Evolutionary conservation across 192 early-diverging fungal species (phyloP).

Genomic region (Backusella tuberculispora): DNA sequence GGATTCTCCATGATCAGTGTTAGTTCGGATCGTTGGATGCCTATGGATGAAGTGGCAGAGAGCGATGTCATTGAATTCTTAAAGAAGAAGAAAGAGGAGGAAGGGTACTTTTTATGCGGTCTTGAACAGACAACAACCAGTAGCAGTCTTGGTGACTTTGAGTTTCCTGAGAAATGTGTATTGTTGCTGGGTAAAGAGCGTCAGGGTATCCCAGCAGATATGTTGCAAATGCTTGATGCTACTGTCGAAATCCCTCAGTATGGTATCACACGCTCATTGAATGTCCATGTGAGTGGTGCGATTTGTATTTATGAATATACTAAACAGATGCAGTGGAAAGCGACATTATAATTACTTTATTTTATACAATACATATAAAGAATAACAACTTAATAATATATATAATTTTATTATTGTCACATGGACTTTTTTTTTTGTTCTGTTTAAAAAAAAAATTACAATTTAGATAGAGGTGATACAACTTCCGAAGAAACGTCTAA

Average conservation of each 20-base stretch:
- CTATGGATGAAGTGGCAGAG: slow-evolving; percentile 51
- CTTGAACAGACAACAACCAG: slow-evolving; percentile 65
- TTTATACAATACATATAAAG: not conserved
- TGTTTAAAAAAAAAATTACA: not conserved
- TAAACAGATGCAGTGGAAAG: slow-evolving; percentile 44
- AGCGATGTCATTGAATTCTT: slow-evolving; percentile 48
- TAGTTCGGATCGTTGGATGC: slow-evolving; percentile 65
- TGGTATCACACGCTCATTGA: slow-evolving; percentile 58
- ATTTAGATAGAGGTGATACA: slow-evolving; percentile 39
- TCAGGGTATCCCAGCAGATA: slow-evolving; percentile 54
- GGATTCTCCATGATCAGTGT: slow-evolving; percentile 54
- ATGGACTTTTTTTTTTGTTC: not conserved
- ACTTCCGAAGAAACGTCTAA: slow-evolving; percentile 43
- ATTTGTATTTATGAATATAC: slow-evolving; percentile 61
- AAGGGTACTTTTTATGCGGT: slow-evolving; percentile 58
- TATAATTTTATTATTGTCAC: slow-evolving; percentile 1
- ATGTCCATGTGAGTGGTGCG: slow-evolving; percentile 64
- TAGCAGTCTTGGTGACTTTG: slow-evolving; percentile 49
- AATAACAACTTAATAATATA: not conserved
- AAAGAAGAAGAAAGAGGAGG: slow-evolving; percentile 46
- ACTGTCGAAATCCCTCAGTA: slow-evolving; percentile 66
- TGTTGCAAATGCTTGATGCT: slow-evolving; percentile 58
- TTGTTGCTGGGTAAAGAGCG: slow-evolving; percentile 59
- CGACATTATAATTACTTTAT: not conserved
- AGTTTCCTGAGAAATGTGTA: slow-evolving; percentile 58